Conservation (phyloP, 176 grass and related monocot species). For the Avena sativa region DNA sequence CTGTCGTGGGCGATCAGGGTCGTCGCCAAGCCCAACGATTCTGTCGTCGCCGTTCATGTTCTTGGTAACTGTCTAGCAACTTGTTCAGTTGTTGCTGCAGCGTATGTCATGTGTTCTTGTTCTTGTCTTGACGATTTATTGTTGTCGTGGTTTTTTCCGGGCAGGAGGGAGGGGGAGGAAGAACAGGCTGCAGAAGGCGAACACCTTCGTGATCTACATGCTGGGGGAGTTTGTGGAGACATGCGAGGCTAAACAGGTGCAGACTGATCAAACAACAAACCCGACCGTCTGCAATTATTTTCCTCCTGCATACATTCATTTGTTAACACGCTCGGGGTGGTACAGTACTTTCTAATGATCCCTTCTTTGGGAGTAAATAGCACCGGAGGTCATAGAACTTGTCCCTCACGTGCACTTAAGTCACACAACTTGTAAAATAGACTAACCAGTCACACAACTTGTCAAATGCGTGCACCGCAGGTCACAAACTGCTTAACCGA, state of each 20-base stretch:
- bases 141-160: neutral
- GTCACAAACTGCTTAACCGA: no score
- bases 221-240: slow-evolving; percentile 80
- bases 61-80: slow-evolving; percentile 53
- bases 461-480: no score
- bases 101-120: neutral
- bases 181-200: slow-evolving; percentile 79
- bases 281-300: neutral
- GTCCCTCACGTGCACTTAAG: no score
- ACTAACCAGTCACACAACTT: no score
- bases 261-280: neutral
- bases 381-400: no score
- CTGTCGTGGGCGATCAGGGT: slow-evolving; percentile 81
- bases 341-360: neutral
- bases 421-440: no score
- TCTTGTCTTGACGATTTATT: neutral
- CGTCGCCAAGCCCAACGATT: slow-evolving; percentile 71
- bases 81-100: neutral
- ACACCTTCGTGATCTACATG: slow-evolving; percentile 82
- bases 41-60: slow-evolving; percentile 81
- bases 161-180: slow-evolving; percentile 56
- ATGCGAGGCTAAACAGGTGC: slow-evolving; percentile 87
- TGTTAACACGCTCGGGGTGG: slow-evolving; percentile 2
- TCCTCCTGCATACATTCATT: neutral
- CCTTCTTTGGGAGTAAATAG: no score